Evolutionary conservation across 805 yeast genomes (phyloP), one percentile per base, ranked within the genome.

Genomic region (Candida multigemmis): DNA sequence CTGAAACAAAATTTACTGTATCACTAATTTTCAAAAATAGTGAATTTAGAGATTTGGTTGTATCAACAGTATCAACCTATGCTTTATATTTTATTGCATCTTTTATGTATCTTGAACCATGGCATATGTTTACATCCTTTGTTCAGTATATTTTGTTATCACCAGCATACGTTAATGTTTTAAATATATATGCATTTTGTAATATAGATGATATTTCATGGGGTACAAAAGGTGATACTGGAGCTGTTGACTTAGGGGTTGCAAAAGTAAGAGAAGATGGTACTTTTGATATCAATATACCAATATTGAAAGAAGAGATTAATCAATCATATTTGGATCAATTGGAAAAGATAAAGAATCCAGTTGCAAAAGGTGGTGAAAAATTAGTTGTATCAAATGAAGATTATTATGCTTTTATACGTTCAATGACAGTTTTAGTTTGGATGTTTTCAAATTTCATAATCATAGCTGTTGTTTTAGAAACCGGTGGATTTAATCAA

Each of bases 181-280:
- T 76, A 42, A 74, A 72, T 44, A 77, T 75, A 25, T 75, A 73
- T 48, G 79, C 82, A 1, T 75, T 76, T 46, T 75, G 80, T 56
- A 75, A 75, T 50, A 72, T 76, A 56, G 81, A 75, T 44, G 82
- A 75, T 50, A 70, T 75, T 25, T 75, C 82, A 2, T 75, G 82
- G 82, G 82, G 82, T 32, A 75, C 82, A n/a, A 75, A 76, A 47
- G 82, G 82, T 21, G 71, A 74, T 22, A 60, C 65, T n/a, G 69
- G 79, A 3, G 73, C 74, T 4, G 63, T 54, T 19, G 71, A 68
- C 21, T 60, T 74, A 44, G 79, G 80, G 27, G 65, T 54, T 2
- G 74, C 70, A 8, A 69, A 64, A 38, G 65, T 61, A 20, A 56
- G 62, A 28, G 71, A 67, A 29, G 74, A 68, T 37, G 77, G 77